Conservation (phyloP, 768 basidiomycete species). For the Lyophyllum shimeji region DNA sequence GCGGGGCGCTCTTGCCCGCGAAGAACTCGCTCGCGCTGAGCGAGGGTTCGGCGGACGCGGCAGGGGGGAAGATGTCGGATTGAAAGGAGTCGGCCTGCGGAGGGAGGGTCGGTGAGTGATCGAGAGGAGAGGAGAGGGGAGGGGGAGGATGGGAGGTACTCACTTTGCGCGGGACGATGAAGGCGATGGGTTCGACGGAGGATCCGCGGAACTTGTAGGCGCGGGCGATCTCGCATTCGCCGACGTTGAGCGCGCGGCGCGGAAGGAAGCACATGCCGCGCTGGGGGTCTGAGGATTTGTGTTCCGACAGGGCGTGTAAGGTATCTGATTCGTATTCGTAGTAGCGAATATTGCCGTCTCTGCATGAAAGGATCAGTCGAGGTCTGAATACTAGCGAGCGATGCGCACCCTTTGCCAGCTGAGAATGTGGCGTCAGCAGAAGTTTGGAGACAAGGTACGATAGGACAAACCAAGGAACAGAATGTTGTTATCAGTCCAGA, state of each 20-base stretch:
- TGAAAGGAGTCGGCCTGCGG: conserved; percentile 91
- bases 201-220: conserved; percentile 83
- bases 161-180: conserved; percentile 93
- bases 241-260: conserved; percentile 82
- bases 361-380: conserved; percentile 25
- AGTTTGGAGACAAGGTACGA: background rate
- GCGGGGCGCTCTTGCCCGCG: conserved; percentile 73
- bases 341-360: conserved; percentile 97
- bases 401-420: conserved; percentile 83
- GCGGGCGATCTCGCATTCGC: conserved; percentile 92
- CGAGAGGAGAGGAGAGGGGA: background rate
- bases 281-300: conserved; percentile 90
- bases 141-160: conserved; percentile 16
- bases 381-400: conserved; percentile 14
- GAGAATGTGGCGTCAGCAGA: conserved; percentile 7
- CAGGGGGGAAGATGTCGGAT: conserved; percentile 95
- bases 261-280: conserved; percentile 98
- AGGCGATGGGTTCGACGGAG: conserved; percentile 86
- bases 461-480: conserved; percentile 67
- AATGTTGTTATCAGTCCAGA: conserved; percentile 94
- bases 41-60: conserved; percentile 77
- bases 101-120: conserved; percentile 2
- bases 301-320: conserved; percentile 73
- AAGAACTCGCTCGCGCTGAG: conserved; percentile 87
- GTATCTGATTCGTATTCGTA: conserved; percentile 92